Percentiles rank a stretch among this genome's conserved stretches.
These are phyloP conservation scores for Verticillium longisporum DNA, from an alignment of 2,329 filamentous ascomycete genomes.

Conservation along the genomic window DNA sequence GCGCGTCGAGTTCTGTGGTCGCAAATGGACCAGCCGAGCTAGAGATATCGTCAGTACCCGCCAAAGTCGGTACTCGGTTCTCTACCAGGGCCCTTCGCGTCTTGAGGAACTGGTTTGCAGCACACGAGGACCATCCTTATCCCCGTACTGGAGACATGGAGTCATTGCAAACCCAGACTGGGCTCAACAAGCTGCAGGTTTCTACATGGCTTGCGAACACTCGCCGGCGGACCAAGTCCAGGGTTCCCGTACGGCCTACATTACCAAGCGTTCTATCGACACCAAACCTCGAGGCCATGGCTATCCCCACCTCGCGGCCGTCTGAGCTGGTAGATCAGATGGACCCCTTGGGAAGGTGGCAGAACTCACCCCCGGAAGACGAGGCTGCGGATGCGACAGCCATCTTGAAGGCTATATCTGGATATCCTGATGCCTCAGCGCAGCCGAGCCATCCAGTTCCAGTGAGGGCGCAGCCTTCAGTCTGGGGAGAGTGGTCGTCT, in stretches of 20 bases:
- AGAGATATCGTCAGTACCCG: neutral
- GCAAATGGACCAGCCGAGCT: too few species aligned
- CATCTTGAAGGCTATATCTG: slow-evolving; percentile 13
- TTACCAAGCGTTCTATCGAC: slow-evolving; percentile 13
- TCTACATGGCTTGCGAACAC: slow-evolving; percentile 9
- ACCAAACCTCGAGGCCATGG: neutral
- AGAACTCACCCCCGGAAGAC: slow-evolving; percentile 15
- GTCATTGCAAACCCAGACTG: slow-evolving; percentile 4
- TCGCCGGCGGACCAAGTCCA: slow-evolving; percentile 34
- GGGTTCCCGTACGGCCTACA: slow-evolving; percentile 25
- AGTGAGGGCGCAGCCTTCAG: neutral
- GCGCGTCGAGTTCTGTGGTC: too few species aligned
- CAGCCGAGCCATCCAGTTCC: neutral
- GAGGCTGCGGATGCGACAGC: slow-evolving; percentile 13
- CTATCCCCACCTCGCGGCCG: neutral
- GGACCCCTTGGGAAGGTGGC: slow-evolving; percentile 9
- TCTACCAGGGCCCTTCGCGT: slow-evolving; percentile 12
- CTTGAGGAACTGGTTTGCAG: slow-evolving; percentile 13
- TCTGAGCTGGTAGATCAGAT: slow-evolving; percentile 3
- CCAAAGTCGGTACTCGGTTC: slow-evolving; percentile 16
- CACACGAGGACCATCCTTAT: slow-evolving; percentile 5
- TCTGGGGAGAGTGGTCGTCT: slow-evolving; percentile 8
- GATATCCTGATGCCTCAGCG: slow-evolving; percentile 6
- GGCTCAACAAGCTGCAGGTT: slow-evolving; percentile 8
- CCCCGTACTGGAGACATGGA: slow-evolving; percentile 6